Conservation (phyloP, 2,329 filamentous ascomycete species). For the Phaeosphaeria sp. region DNA sequence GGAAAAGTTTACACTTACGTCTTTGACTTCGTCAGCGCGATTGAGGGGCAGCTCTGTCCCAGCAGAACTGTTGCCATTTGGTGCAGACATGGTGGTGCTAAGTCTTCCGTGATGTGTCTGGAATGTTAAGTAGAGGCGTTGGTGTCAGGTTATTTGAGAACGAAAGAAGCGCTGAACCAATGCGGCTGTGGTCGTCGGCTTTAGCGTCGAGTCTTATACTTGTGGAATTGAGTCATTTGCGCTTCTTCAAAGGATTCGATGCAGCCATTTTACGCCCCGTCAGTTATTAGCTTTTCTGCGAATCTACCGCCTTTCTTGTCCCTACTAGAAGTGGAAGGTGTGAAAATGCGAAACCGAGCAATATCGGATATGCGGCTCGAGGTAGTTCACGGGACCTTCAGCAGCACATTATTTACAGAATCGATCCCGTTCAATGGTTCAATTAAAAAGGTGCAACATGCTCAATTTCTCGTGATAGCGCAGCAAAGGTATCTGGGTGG, state of each 20-base stretch:
- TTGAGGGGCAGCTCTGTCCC: conserved; percentile 30
- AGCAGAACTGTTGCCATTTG: conserved; percentile 13
- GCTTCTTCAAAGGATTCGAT: neutral
- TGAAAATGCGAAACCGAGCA: neutral
- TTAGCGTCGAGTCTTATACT: conserved; percentile 13
- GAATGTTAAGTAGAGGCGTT: neutral
- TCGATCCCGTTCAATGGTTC: neutral
- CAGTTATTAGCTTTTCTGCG: neutral
- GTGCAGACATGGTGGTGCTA: neutral
- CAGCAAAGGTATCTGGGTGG: conserved; percentile 38
- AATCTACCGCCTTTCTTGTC: neutral
- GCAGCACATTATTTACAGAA: neutral
- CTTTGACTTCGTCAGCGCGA: conserved; percentile 47
- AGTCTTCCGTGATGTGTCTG: no score
- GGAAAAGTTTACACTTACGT: conserved; percentile 31
- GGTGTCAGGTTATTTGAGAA: neutral
- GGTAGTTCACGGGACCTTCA: neutral
- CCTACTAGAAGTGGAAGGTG: neutral
- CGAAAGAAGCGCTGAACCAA: neutral
- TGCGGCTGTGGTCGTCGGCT: conserved; percentile 6
- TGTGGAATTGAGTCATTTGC: conserved; percentile 13
- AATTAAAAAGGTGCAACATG: conserved; percentile 1
- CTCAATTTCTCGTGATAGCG: conserved; percentile 8
- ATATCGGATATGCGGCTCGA: neutral
- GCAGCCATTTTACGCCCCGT: neutral